These are phyloP conservation scores for Elaphomyces granulatus DNA, from an alignment of 495 filamentous ascomycete genomes.

Conservation along the genomic window DNA sequence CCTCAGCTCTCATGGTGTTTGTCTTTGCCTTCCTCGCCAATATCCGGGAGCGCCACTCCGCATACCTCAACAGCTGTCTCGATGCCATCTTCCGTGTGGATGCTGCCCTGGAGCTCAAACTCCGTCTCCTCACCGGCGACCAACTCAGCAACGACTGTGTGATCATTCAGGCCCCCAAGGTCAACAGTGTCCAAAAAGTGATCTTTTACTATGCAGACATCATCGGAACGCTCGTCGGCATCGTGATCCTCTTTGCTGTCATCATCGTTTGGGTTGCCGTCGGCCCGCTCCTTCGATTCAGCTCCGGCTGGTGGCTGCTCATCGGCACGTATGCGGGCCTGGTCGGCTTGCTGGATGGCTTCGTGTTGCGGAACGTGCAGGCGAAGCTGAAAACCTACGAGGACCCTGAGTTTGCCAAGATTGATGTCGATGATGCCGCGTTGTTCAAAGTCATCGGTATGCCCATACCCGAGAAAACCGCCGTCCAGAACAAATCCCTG, in stretches of 20 bases:
- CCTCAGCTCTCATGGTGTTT: slow-evolving; percentile 22
- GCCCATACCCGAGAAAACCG: slow-evolving; percentile 2
- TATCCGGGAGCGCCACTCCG: slow-evolving; percentile 22
- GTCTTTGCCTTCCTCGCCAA: slow-evolving; percentile 25
- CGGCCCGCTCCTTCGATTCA: slow-evolving; percentile 18
- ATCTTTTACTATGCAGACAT: slow-evolving; percentile 25
- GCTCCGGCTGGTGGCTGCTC: slow-evolving; percentile 26
- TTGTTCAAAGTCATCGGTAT: slow-evolving; percentile 15
- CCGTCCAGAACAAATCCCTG: slow-evolving; percentile 3
- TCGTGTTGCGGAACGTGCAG: slow-evolving; percentile 26
- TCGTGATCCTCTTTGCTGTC: slow-evolving; percentile 17
- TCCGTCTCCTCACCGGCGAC: slow-evolving; percentile 17
- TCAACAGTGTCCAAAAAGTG: slow-evolving; percentile 12
- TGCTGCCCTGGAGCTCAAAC: slow-evolving; percentile 19
- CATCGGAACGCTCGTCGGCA: slow-evolving; percentile 22
- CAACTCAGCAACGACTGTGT: slow-evolving; percentile 11
- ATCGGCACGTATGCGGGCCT: slow-evolving; percentile 30
- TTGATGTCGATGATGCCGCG: slow-evolving; percentile 10
- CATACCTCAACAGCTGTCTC: slow-evolving; percentile 16
- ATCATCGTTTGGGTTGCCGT: slow-evolving; percentile 19
- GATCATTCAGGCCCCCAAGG: slow-evolving; percentile 13
- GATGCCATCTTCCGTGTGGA: slow-evolving; percentile 23
- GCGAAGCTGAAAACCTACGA: slow-evolving; percentile 16
- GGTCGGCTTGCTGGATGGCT: slow-evolving; percentile 25
- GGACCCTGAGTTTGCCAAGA: slow-evolving; percentile 11